Conservation (phyloP, 805 yeast genomes). For the Brettanomyces nanus region DNA sequence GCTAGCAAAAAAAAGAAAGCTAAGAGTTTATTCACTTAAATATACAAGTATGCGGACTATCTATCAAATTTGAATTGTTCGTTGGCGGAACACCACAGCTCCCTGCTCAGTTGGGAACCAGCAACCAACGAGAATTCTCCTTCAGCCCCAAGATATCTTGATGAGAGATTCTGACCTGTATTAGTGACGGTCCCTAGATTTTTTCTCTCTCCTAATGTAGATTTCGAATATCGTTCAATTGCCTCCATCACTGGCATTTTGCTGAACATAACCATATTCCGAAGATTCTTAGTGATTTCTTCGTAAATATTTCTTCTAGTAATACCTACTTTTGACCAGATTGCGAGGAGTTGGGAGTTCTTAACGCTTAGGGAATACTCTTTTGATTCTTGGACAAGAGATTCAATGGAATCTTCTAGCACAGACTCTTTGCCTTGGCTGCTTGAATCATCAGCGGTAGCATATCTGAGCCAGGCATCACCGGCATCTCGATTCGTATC, state of each 20-base stretch:
- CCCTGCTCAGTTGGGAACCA: background rate
- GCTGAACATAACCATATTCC: conserved; percentile 21
- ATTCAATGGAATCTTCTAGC: conserved; percentile 5
- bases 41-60: too few relatives aligned
- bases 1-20: too few relatives aligned
- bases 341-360: conserved; percentile 4
- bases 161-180: background rate
- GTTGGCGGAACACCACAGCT: background rate
- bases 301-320: conserved; percentile 22
- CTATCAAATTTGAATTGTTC: background rate
- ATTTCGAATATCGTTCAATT: conserved; percentile 4
- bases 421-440: background rate
- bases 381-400: conserved; percentile 3
- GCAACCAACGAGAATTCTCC: background rate
- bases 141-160: background rate
- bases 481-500: conserved; percentile 10
- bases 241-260: conserved; percentile 19
- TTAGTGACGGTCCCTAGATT: background rate
- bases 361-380: conserved; percentile 1
- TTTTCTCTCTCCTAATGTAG: background rate
- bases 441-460: background rate
- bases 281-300: conserved; percentile 20
- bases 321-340: conserved; percentile 21
- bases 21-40: too few relatives aligned
- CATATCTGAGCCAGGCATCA: conserved; percentile 18